Base-by-base conservation (phyloP, 2,329 filamentous ascomycete genomes). In the Cephalotrichum gorgonifer region DNA sequence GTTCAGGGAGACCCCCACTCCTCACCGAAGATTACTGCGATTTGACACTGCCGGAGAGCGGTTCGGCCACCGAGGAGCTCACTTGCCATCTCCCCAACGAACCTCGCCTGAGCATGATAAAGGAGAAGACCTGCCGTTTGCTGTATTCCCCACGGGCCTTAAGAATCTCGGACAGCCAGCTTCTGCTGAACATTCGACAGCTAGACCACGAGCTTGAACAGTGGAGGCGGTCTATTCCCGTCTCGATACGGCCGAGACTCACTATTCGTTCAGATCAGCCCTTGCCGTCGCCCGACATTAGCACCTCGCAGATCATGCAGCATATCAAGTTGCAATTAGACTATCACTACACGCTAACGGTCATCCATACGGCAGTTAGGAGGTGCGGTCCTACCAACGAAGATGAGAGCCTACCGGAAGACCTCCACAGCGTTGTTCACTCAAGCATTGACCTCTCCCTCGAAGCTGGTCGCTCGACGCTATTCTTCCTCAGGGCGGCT, bases 1-100 rank as follows among this genome's bases (percentile, higher is more conserved):
- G 56, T 3, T 52, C 52, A 1, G 58, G 58, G 3, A 46, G 51
- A 2, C 57, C 55, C 2, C 59, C 60, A 0, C 17, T 57, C 0
- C 49, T 62, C 3, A 58, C 62, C 1, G 71, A 75, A 46, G 71
- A 74, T 6, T 69, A 73, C 48, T 77, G 73, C 53, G 72, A 77
- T 53, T 58, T 78, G n/a, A 68, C 67, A 0, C 57, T 73, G 1
- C 72, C 72, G 1, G 56, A 60, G n/a, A 17, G n/a, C 33, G 3
- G 8, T n/a, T 17, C 9, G 33, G 33, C 33, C n/a, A 35, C 31
- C 33, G 33, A 38, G 9, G 3, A 38, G 14, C 33, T 38, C 33
- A 4, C 3, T 4, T 17, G 3, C 33, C 33, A 38, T 9, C n/a
- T 38, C 33, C 8, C 8, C 33, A 9, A 9, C 33, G 47, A 55